phyloP scores from a whole-genome alignment of 352 stramenopile species.

The Elongisporangium anandrum region DNA sequence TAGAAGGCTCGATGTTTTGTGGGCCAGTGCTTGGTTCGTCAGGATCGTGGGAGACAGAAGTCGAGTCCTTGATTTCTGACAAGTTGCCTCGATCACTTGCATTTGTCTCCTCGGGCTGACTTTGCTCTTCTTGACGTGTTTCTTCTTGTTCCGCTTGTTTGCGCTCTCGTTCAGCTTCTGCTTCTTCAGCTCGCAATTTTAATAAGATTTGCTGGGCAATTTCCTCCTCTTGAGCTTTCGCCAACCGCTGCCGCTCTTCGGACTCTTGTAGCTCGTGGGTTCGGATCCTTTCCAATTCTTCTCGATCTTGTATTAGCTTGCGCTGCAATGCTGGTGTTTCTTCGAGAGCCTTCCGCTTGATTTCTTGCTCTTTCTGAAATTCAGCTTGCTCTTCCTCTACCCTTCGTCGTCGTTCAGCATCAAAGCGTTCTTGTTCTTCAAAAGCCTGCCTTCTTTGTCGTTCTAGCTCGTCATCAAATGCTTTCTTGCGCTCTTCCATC shows the following conservation, averaged over 20 bases:
- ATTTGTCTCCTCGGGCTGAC: constrained; percentile 6
- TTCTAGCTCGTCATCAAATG: constrained; percentile 44
- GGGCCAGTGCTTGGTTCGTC: no score
- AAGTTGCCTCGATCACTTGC: no score
- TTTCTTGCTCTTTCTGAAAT: constrained; percentile 25
- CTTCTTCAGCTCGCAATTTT: constrained; percentile 11
- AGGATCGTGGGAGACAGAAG: no score
- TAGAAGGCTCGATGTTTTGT: no score
- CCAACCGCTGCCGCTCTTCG: constrained; percentile 17
- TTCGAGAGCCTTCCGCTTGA: constrained; percentile 28
- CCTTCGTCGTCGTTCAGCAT: constrained; percentile 17
- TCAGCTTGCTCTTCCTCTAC: constrained; percentile 26
- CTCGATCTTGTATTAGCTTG: constrained; percentile 12
- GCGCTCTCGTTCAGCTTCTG: constrained; percentile 3
- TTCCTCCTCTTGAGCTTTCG: constrained; percentile 15
- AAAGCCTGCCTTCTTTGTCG: constrained; percentile 23
- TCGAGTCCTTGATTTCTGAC: no score
- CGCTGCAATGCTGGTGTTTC: constrained; percentile 24
- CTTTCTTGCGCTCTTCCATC: constrained; percentile 21
- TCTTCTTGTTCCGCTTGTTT: constrained; percentile 10
- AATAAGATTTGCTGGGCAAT: constrained; percentile 10
- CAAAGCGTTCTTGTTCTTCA: constrained; percentile 31
- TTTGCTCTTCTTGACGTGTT: constrained; percentile 3
- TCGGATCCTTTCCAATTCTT: not conserved
- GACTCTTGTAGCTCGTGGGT: constrained; percentile 10